Base-by-base conservation (phyloP, 768 basidiomycete species). In the Kwoniella botswanensis region DNA sequence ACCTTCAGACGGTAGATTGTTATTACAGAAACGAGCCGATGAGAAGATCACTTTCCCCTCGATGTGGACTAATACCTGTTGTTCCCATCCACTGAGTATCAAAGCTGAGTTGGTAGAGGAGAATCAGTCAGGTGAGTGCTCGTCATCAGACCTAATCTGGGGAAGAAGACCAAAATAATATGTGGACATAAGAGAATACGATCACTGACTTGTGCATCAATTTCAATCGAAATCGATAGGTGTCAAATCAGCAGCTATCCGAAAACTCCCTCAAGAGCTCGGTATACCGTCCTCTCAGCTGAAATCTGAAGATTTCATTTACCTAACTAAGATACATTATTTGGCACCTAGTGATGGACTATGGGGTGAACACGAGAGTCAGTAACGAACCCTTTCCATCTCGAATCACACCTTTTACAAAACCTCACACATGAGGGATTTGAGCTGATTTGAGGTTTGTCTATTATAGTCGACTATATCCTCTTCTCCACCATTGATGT, bases 41-140 rank as follows among this genome's bases (percentile, higher is more conserved):
- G 94, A 96, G 86, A 99, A 99, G 87, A 99, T 99, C 81, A 99
- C 97, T 7, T 99, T 99, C 86, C 97, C 97, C 5, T 88, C 93
- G 77, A 94, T 98, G 94, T 99, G 97, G 97, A 99, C 97, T 42
- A 99, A 99, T 85, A 98, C 97, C 9, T 99, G 97, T 83, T 99
- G 96, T 85, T 94, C 93, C 24, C 96, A 99, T 82, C 96, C 96
- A 18, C 87, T 99, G 61, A 80, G 79, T 52, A 82, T 82, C 63
- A 76, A 71, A 42, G 90, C 93, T 76, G 97, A 98, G 85, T 93
- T 94, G 74, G 91, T 90, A 71, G 88, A 89, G 74, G 91, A 94
- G 85, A 88, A 89, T 44, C 92, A 97, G 82, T 74, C 82, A 21
- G 86, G 86, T 83, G 57, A 70, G 84, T 73, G 17, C 61, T 56